Base-by-base conservation (phyloP, 495 filamentous ascomycete genomes). In the Lasiosphaeriaceae sp. region DNA sequence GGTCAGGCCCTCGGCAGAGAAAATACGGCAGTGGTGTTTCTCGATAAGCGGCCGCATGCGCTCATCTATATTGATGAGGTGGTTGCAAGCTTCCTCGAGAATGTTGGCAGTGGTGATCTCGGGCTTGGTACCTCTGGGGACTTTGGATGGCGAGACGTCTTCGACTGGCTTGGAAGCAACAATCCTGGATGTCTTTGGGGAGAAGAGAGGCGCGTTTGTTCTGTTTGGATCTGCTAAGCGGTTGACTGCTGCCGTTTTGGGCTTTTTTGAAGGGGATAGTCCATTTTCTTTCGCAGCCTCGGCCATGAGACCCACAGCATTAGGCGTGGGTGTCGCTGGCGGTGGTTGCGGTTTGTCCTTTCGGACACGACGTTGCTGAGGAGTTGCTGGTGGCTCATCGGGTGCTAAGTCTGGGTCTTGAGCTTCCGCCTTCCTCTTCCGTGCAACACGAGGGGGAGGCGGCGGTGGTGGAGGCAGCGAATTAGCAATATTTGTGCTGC, bases 1-100 rank as follows among this genome's bases (percentile, higher is more conserved):
- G 17, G 85, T 83, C 17, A 98, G 72, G 0, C 91, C 92, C 50
- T 88, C 86, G 2, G 90, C 82, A 7, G 88, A 89, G 72, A 97
- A 96, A 12, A 94, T 66, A 37, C 74, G 71, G 66, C 94, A 98
- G 49, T 77, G 85, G 65, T 97, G 80, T 59, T 81, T 75, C 50
- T 88, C 84, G 58, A 97, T 84, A 12, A 97, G 73, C 0, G 81
- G 73, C 65, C 82, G 80, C 54, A 98, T 80, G 47, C 86, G 86
- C 6, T 87, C 76, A 57, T 96, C 93, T 16, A 88, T 80, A 20
- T 77, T 79, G 63, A 93, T 82, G 8, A 98, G 74, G 71, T 96
- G 90, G 12, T 82, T 84, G 58, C 85, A 79, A 14, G 90, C 94
- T 67, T 92, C 79, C 41, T 90, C 80, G 14, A 97, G 82, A 21